A percentile compares a stretch with the other conserved stretches of the same genome.
These are phyloP conservation scores for Fusarium sp. DNA, from an alignment of 2,329 filamentous ascomycete genomes.

Conservation along the genomic window DNA sequence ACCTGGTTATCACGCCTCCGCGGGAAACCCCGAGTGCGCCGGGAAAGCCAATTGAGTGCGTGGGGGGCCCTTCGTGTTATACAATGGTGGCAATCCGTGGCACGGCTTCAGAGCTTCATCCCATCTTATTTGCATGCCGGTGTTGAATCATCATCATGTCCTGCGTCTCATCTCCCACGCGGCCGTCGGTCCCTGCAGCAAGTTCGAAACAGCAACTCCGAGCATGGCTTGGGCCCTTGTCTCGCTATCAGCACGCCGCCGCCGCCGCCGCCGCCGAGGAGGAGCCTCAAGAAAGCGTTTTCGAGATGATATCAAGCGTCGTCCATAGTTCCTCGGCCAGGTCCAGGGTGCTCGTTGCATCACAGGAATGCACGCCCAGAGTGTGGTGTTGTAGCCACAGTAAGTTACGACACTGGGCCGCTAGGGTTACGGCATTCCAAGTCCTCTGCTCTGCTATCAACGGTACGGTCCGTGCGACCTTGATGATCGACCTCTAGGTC, in stretches of 20 bases:
- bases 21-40: conserved; percentile 1
- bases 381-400: conserved; percentile 28
- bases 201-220: conserved; percentile 11
- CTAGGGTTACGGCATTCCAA: conserved; percentile 26
- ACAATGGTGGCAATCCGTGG: conserved; percentile 1
- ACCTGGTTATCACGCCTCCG: neutral
- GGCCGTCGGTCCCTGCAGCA: neutral
- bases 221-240: conserved; percentile 4
- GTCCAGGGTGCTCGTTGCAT: conserved; percentile 16
- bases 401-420: conserved; percentile 14
- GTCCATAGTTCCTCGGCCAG: conserved; percentile 23
- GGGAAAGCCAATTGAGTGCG: conserved; percentile 22
- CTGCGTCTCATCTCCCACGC: conserved; percentile 12
- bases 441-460: conserved; percentile 21
- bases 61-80: conserved; percentile 4
- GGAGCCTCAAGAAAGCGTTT: conserved; percentile 7
- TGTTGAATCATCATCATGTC: conserved; percentile 13
- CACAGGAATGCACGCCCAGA: conserved; percentile 30
- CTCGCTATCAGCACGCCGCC: neutral
- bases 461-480: conserved; percentile 39
- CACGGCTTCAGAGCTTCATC: neutral
- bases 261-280: neutral
- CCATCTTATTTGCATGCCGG: conserved; percentile 22
- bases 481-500: conserved; percentile 24
- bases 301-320: conserved; percentile 21